Evolutionary conservation across 2,329 filamentous ascomycete genomes (phyloP).

Genomic region (Ophiostoma sp.): DNA sequence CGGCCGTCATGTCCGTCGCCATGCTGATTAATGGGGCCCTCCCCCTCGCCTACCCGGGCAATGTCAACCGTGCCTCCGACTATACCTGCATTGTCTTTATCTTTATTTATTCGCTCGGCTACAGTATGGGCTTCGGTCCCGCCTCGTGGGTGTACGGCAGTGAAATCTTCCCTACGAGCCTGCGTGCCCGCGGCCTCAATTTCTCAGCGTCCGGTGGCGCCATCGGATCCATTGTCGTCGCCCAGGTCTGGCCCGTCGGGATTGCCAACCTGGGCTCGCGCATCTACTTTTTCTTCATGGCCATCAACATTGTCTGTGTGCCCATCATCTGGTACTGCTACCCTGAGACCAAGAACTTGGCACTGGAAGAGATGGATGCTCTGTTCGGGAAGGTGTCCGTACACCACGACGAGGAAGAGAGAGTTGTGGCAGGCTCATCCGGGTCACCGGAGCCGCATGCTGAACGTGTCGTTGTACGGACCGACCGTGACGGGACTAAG

Average conservation of each 20-base stretch:
- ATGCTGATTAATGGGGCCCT: slow-evolving; percentile 57
- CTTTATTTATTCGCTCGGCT: slow-evolving; percentile 60
- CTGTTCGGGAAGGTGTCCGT: slow-evolving; percentile 39
- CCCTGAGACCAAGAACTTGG: slow-evolving; percentile 53
- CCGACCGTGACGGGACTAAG: slow-evolving; percentile 7
- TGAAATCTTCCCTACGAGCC: slow-evolving; percentile 60
- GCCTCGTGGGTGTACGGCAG: slow-evolving; percentile 61
- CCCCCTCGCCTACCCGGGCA: slow-evolving; percentile 52
- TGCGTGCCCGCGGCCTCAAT: slow-evolving; percentile 58
- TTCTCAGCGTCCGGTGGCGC: slow-evolving; percentile 55
- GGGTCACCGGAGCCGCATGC: neutral
- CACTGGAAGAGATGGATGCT: slow-evolving; percentile 50
- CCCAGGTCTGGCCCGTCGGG: slow-evolving; percentile 58
- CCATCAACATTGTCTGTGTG: slow-evolving; percentile 50
- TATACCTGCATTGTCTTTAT: slow-evolving; percentile 56
- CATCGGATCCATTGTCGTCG: slow-evolving; percentile 56
- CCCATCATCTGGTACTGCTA: slow-evolving; percentile 46
- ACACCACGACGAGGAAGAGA: neutral
- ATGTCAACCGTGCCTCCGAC: slow-evolving; percentile 50
- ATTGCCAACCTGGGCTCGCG: slow-evolving; percentile 51
- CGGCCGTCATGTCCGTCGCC: slow-evolving; percentile 53
- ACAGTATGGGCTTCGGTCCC: slow-evolving; percentile 58
- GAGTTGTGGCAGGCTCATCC: neutral
- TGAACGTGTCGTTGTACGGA: neutral
- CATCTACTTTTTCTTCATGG: slow-evolving; percentile 61